Evolutionary conservation across 345 rosid genomes (phyloP), one percentile per base, ranked within the genome.

Genomic region (Rhodamnia argentea): DNA sequence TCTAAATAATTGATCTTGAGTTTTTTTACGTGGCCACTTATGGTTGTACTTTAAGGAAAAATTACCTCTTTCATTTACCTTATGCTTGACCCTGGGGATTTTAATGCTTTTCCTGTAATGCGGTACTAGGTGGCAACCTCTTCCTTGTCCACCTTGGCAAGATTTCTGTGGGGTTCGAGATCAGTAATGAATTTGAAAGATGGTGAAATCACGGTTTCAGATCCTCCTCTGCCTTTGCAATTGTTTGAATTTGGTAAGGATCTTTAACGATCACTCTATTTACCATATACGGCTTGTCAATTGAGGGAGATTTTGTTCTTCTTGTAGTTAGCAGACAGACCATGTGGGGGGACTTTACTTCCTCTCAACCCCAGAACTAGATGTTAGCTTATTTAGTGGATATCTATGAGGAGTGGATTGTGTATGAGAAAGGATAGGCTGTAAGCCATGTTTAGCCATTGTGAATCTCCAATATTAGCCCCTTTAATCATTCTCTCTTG

Each of bases 91-190:
- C 55, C 55, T 15, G 0, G 24, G 47, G 78, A 70, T 18, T 70
- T 70, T 70, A 70, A 70, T 70, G 4, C 44, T 70, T 70, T 70
- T 70, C 78, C 78, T 70, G 42, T 70, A 9, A 32, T 18, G 87
- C 51, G 75, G 85, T 89, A 83, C 86, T 87, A 94, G 96, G 93
- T 90, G 3, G 92, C 93, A 55, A 95, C 96, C n/a, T 96, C 98
- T 86, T 93, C 93, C 27, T 84, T 96, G 42, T 94, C 96, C 82
- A 92, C 95, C 82, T 86, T 92, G 62, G 93, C 94, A 26, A 92
- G 96, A 88, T 83, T 92, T 88, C 98, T 95, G 44, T 95, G 98
- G 98, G 98, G 98, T 89, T 95, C 98, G 82, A 87, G 87, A 88
- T 90, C 94, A 40, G 58, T 91, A 57, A 26, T 90, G 24, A 88